Evolutionary conservation across 202 grass and related monocot species (phyloP), one percentile per base, ranked within the genome.

Genomic region (Digitaria exilis): DNA sequence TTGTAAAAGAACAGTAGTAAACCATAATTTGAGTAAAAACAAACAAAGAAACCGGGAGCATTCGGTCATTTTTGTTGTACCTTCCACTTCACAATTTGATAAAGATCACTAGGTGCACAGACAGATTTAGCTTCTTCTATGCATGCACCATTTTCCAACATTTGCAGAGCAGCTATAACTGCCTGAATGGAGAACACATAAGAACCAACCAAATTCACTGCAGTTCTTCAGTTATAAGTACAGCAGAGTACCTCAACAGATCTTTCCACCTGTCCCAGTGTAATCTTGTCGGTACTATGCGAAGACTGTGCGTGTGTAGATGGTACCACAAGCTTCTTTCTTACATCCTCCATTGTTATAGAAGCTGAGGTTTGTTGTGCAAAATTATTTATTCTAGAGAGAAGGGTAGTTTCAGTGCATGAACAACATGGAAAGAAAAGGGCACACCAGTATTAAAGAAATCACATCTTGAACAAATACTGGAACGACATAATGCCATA

Each of bases 51-150:
- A n/a, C n/a, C n/a, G n/a, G n/a, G n/a, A n/a, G n/a, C n/a, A n/a
- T n/a, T n/a, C n/a, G n/a, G n/a, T n/a, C n/a, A n/a, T n/a, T n/a
- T 34, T 7, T 39, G 37, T 35, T 49, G 63, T 91, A 98, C 95
- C 90, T 87, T 95, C 95, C 95, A 98, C 51, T 76, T 91, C 48
- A 37, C 43, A 80, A 95, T 51, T 42, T 88, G 82, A 79, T 56
- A 73, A 25, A 98, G 72, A 56, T 90, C 72, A 65, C 84, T 71
- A 62, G 86, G 90, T 66, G 79, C 48, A 76, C 95, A 98, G 19
- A 90, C 28, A 87, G 76, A 49, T 95, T 88, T 93, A 12, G 80
- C 90, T 19, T 81, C 82, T 87, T 91, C 90, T 84, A 93, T 71
- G 56, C 9, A 41, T 31, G 76, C 89, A 68, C 82, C 90, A 85